Evolutionary conservation across 2,329 filamentous ascomycete genomes (phyloP).

Genomic region (Trichophyton equinum): DNA sequence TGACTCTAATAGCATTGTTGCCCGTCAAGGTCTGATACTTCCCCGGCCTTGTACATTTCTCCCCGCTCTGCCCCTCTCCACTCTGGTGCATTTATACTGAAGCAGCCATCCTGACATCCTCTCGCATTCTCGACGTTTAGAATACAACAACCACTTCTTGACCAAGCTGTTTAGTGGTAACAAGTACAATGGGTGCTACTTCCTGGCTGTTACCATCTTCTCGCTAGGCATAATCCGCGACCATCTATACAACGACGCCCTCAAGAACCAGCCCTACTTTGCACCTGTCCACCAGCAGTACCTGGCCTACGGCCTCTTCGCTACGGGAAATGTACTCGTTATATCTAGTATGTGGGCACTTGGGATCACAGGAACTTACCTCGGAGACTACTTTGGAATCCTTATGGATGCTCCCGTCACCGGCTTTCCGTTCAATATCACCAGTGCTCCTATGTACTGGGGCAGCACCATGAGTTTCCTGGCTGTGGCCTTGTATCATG

Average conservation of each 20-base stretch:
- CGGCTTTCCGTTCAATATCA: conserved; percentile 90
- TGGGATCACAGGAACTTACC: conserved; percentile 87
- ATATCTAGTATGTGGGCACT: conserved; percentile 81
- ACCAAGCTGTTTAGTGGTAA: conserved; percentile 80
- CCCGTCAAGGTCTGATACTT: conserved; percentile 54
- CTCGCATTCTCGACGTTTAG: conserved; percentile 35
- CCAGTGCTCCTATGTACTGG: conserved; percentile 89
- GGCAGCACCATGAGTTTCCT: conserved; percentile 87
- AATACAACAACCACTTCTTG: conserved; percentile 82
- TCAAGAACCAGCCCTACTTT: conserved; percentile 63
- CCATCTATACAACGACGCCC: conserved; percentile 70
- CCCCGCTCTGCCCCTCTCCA: conserved; percentile 3
- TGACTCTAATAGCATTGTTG: conserved; percentile 53
- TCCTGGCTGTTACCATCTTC: conserved; percentile 80
- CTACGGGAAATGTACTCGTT: conserved; percentile 69
- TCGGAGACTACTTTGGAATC: conserved; percentile 98
- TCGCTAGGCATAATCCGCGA: conserved; percentile 81
- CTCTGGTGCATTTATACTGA: not conserved
- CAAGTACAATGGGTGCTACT: conserved; percentile 72
- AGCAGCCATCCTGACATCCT: not conserved
- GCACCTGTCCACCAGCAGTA: conserved; percentile 55
- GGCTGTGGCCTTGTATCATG: conserved; percentile 70
- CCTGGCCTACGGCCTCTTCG: conserved; percentile 59
- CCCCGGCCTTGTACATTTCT: too few species aligned
- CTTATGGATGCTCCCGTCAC: conserved; percentile 92